Base-by-base conservation (phyloP, 345 rosid species). In the Arabis hirsuta region DNA sequence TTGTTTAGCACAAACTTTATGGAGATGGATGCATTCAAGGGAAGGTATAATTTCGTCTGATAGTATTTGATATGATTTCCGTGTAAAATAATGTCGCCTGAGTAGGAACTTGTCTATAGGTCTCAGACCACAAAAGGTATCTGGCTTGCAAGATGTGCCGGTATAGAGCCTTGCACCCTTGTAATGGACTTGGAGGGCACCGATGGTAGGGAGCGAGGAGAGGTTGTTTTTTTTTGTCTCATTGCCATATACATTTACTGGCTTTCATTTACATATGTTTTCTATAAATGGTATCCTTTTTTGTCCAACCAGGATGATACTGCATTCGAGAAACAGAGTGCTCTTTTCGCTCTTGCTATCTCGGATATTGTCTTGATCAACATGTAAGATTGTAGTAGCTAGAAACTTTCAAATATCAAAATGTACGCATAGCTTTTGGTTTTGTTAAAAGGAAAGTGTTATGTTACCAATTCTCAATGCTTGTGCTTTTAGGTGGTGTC, bases 141-240 rank as follows among this genome's bases (percentile, higher is more conserved):
- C 48, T 95, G 99, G 99, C 19, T 90, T 61, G 97, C 96, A 55
- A 87, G 73, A 82, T 92, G 88, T 78, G 82, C 86, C 9, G 96
- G 87, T 47, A 85, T 95, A 66, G 97, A 91, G 78, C 99, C 99
- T 20, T 87, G 87, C 65, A 95, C 99, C 13, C 82, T 95, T 50
- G 90, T 95, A 72, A 91, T 95, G 97, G 99, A 95, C 52, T 87
- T 95, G 76, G 99, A 95, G 80, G 99, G 99, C 13, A 91, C 96
- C 5, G 96, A 95, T 84, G 99, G 99, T 74, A 85, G 97, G 71
- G 99, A 95, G 79, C 83, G 96, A 27, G 99, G 99, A 80, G 99
- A 95, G 96, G 97, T 95, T 55, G 2, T 10, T 31, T 69, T 59
- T 72, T 69, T 48, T 72, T 31, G 16, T 55, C 41, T 19, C 34